phyloP scores from a whole-genome alignment of 2,329 filamentous ascomycete species.

The Phoma herbarum region DNA sequence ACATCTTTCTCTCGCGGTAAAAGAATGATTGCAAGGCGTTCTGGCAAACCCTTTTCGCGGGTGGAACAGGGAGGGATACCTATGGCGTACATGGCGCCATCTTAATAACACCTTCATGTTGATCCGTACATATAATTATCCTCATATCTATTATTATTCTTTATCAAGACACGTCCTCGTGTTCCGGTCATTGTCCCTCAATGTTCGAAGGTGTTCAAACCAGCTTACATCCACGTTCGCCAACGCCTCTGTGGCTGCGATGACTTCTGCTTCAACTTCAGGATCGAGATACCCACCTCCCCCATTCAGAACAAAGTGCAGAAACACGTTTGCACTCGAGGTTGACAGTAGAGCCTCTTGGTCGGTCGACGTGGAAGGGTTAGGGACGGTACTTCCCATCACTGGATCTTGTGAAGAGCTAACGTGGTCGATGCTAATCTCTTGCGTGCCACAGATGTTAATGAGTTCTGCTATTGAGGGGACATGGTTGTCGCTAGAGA shows the following conservation, averaged over 20 bases:
- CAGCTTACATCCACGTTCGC: background rate
- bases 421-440: background rate
- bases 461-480: background rate
- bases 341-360: background rate
- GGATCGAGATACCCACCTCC: background rate
- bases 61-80: background rate
- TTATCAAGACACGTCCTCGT: background rate
- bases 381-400: background rate
- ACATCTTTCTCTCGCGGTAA: background rate
- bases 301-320: background rate
- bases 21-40: conserved; percentile 14
- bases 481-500: background rate
- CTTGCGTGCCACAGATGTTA: background rate
- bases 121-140: background rate
- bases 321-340: background rate
- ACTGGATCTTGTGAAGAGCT: background rate
- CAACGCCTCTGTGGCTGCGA: background rate
- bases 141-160: background rate
- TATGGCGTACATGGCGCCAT: background rate
- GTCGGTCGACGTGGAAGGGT: too few relatives aligned
- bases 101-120: background rate
- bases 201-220: background rate
- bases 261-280: background rate
- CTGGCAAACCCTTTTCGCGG: background rate
- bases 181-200: background rate